Conservation (phyloP, 2,329 filamentous ascomycete species). For the Cryphonectria radicalis region DNA sequence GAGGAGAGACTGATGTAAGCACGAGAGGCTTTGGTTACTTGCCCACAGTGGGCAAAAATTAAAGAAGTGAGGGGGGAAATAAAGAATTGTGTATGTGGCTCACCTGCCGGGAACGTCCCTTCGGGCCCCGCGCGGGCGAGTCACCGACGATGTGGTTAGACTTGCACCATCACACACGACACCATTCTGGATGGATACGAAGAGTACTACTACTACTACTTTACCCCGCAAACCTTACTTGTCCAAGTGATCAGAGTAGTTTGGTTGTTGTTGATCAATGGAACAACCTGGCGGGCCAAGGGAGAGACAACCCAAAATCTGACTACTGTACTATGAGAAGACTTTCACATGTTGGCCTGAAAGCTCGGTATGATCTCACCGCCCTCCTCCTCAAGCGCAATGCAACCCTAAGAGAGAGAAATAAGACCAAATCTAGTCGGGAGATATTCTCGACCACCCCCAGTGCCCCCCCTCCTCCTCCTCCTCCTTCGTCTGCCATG, state of each 20-base stretch:
- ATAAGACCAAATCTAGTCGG: neutral
- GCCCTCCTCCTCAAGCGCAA: neutral
- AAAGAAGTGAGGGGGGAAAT: neutral
- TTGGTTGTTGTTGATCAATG: neutral
- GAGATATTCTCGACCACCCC: neutral
- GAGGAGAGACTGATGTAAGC: neutral
- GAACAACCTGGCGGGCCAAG: neutral
- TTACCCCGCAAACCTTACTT: slow-evolving; percentile 3
- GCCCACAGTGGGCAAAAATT: neutral
- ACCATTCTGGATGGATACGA: neutral
- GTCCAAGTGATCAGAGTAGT: neutral
- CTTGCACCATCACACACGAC: neutral
- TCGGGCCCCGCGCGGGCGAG: neutral
- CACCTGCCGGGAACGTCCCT: slow-evolving; percentile 4
- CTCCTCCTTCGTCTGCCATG: neutral
- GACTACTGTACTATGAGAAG: neutral
- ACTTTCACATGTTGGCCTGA: slow-evolving; percentile 5
- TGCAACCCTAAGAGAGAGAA: neutral
- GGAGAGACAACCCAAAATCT: neutral
- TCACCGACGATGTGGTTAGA: neutral
- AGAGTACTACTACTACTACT: neutral
- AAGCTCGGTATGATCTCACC: slow-evolving; percentile 15
- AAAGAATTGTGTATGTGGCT: neutral
- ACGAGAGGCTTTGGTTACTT: neutral
- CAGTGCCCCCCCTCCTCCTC: neutral